Evolutionary conservation across 2,329 filamentous ascomycete species (phyloP), one percentile per base, ranked within the genome.

Genomic region (Teratosphaeria viscida): DNA sequence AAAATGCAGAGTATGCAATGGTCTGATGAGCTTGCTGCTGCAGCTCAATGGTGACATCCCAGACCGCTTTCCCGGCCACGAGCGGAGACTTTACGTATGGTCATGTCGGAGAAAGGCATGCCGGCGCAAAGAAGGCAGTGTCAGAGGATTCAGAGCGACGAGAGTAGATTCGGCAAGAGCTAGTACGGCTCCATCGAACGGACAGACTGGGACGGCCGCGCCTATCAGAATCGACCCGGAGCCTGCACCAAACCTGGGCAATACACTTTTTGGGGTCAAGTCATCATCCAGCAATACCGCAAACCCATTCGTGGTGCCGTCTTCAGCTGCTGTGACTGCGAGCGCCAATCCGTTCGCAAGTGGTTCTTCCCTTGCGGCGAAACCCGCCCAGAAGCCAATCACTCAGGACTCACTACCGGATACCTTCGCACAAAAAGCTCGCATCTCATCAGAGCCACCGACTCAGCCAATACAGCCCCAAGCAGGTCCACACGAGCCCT

Each of bases 11-110:
- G 82, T 89, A 65, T 99, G 94, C 83, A 89, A 90, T 65, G 83
- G 85, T 57, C 76, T 90, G 57, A 90, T 96, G 84, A 86, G 85
- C 1, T 81, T 97, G 11, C 82, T 99, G 2, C 82, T 99, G 54
- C 91, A 99, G 74, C 82, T 99, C 32, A 90, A 99, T 74, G 92
- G 85, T 68, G 91, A 96, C 71, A 81, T 97, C 3, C 92, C 91
- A 14, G 88, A 92, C 59, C 82, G 85, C 55, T 96, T 96, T 69
- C 88, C 91, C 1, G 85, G 86, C 59, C 90, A 97, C 74, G 90
- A 96, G 69, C 82, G 94, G 66, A 84, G 92, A 62, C 73, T 99
- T 19, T 97, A 96, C 70, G 80, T 99, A 12, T 91, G 95, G 73
- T 83, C 83, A 19, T 99, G 94, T 74, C 82, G 85, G 61, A 82